Base-by-base conservation (phyloP, 2,329 filamentous ascomycete genomes). In the Rutstroemia sp. region DNA sequence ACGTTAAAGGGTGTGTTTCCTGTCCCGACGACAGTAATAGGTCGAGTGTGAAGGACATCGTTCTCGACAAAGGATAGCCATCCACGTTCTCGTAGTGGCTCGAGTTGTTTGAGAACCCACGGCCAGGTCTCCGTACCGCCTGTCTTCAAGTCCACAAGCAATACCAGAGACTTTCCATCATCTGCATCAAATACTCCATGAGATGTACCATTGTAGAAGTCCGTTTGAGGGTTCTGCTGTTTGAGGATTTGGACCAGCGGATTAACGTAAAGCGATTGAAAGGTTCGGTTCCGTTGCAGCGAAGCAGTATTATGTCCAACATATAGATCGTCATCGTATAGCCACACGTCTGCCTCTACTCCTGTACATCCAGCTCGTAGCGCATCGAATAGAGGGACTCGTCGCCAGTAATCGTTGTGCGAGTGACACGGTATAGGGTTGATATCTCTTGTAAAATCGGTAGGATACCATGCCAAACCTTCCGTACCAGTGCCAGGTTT, bases 111-210 rank as follows among this genome's bases (percentile, higher is more conserved):
- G 16, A 80, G 61, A 0, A 86, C 76, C 49, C 76, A 69, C 0
- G 75, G 75, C 73, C 79, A 83, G 1, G 79, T 81, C 21, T 73
- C 69, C 4, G 69, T 65, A 1, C 78, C 79, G 25, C 75, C 68
- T 2, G 77, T 83, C 70, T 91, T 91, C 66, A 90, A 72, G 68
- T 91, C 87, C 30, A 91, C 76, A 4, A 90, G 75, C 4, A 91
- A 75, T 5, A 80, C 74, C 0, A 88, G 69, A 0, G 80, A 76
- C 63, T 82, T 80, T 1, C 66, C 64, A 0, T 80, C 77, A 59
- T 78, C 71, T 8, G 71, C 71, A 62, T 79, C 73, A 63, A 82
- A 86, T 8, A 90, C 71, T 12, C 86, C 86, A 59, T 73, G 72
- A 2, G 63, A 67, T 3, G 72, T 75, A 5, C 69, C 73, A 56